These are phyloP conservation scores for Phellopilus nigrolimitatus DNA, from an alignment of 1,284 basidiomycete genomes.

Conservation along the genomic window DNA sequence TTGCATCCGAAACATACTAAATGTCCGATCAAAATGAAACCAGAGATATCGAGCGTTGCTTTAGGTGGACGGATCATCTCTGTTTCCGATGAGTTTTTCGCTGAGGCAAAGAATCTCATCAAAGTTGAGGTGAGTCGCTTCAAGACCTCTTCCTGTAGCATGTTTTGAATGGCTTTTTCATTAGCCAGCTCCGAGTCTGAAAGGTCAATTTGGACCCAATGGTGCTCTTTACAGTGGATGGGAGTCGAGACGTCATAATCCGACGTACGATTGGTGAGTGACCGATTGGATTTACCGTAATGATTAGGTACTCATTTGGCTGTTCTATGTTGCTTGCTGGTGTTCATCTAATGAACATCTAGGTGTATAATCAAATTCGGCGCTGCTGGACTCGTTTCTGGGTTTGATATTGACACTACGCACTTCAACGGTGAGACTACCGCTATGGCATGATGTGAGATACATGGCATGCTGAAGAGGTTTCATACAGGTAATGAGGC, in stretches of 20 bases:
- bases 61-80: slow-evolving; percentile 75
- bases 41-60: slow-evolving; percentile 87
- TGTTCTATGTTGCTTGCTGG: too few species aligned
- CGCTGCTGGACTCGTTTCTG: slow-evolving; percentile 70
- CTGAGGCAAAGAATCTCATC: slow-evolving; percentile 79
- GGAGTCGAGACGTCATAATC: slow-evolving; percentile 91
- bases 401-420: slow-evolving; percentile 94
- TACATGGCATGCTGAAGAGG: not conserved
- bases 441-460: not conserved
- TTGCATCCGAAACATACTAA: not conserved
- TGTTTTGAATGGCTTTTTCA: slow-evolving; percentile 8
- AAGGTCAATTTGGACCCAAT: slow-evolving; percentile 94
- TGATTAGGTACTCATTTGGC: not conserved
- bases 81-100: slow-evolving; percentile 96
- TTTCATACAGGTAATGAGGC: slow-evolving; percentile 76
- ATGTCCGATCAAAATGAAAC: not conserved
- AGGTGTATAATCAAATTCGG: slow-evolving; percentile 93
- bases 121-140: slow-evolving; percentile 62
- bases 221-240: slow-evolving; percentile 95
- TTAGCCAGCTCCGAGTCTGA: slow-evolving; percentile 76
- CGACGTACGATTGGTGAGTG: slow-evolving; percentile 81
- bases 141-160: slow-evolving; percentile 1
- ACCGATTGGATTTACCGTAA: not conserved
- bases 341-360: not conserved
- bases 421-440: slow-evolving; percentile 76